Conservation (phyloP, 169 alveolate species). For the Amoebophrya sp. region DNA sequence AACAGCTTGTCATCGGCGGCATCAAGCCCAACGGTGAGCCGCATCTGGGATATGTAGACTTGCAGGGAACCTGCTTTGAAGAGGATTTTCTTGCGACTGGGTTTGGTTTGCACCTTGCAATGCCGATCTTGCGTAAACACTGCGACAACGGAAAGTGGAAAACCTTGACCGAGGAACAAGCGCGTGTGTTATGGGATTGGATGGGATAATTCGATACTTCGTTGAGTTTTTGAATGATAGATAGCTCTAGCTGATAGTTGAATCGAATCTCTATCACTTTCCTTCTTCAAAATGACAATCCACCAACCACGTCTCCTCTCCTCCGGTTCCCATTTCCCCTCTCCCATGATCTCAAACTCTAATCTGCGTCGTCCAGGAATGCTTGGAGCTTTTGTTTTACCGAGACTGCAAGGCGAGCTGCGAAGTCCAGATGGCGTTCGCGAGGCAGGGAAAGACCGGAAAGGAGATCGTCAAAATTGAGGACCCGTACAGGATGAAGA, state of each 20-base stretch:
- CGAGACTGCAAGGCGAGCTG: not conserved
- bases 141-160: not conserved
- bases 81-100: not conserved
- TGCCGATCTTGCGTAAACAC: slow-evolving; percentile 1
- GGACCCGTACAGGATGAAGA: not conserved
- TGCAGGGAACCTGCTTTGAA: not conserved
- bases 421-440: not conserved
- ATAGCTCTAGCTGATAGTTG: too few relatives aligned
- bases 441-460: not conserved
- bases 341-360: too few relatives aligned
- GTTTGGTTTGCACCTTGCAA: not conserved
- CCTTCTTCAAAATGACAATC: too few relatives aligned
- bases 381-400: not conserved
- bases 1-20: slow-evolving; percentile 11
- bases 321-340: too few relatives aligned
- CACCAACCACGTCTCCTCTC: too few relatives aligned
- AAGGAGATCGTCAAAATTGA: not conserved
- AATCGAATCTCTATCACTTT: too few relatives aligned
- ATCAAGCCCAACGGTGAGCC: not conserved
- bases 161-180: not conserved
- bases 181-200: too few relatives aligned
- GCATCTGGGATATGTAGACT: not conserved
- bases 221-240: too few relatives aligned
- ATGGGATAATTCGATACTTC: too few relatives aligned
- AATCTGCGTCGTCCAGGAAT: too few relatives aligned